Conservation (phyloP, 2,329 filamentous ascomycete species). For the Spiromastix sp. region DNA sequence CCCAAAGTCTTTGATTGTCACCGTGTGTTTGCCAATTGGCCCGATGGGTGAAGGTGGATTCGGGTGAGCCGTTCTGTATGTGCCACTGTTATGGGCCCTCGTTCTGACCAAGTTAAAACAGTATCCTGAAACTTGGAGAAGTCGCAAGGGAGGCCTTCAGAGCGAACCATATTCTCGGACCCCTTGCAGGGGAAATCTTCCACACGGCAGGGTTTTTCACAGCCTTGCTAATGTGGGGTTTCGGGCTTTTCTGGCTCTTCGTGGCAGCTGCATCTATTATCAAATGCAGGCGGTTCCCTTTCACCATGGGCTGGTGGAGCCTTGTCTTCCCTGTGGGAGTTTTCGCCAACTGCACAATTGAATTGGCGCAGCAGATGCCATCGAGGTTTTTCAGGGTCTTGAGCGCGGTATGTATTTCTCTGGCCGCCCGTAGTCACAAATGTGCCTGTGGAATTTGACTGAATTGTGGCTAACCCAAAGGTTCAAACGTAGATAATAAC, state of each 20-base stretch:
- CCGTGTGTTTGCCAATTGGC: constrained; percentile 57
- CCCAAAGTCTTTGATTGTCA: constrained; percentile 57
- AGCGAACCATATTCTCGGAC: constrained; percentile 21
- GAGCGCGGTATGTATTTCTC: constrained; percentile 35
- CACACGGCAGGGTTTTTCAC: constrained; percentile 27
- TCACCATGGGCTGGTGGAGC: constrained; percentile 55
- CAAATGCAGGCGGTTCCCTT: constrained; percentile 36
- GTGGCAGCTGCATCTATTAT: constrained; percentile 28
- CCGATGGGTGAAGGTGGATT: constrained; percentile 58
- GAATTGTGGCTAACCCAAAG: no score
- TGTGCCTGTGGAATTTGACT: no score
- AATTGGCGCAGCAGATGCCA: constrained; percentile 40
- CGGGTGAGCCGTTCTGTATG: constrained; percentile 22
- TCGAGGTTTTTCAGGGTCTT: constrained; percentile 47
- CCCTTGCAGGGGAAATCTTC: constrained; percentile 21
- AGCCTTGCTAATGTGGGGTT: constrained; percentile 30
- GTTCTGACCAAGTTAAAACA: constrained; percentile 1
- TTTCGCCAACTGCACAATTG: constrained; percentile 38
- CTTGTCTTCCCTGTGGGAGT: constrained; percentile 52
- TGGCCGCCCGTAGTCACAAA: no score
- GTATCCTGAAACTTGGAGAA: constrained; percentile 41
- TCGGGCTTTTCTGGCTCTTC: constrained; percentile 31
- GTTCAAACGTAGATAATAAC: constrained; percentile 42
- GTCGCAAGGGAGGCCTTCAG: constrained; percentile 32
- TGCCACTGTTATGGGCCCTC: constrained; percentile 6